Conservation (phyloP, 2,329 filamentous ascomycete genomes). For the Sporothrix brunneoviolacea region DNA sequence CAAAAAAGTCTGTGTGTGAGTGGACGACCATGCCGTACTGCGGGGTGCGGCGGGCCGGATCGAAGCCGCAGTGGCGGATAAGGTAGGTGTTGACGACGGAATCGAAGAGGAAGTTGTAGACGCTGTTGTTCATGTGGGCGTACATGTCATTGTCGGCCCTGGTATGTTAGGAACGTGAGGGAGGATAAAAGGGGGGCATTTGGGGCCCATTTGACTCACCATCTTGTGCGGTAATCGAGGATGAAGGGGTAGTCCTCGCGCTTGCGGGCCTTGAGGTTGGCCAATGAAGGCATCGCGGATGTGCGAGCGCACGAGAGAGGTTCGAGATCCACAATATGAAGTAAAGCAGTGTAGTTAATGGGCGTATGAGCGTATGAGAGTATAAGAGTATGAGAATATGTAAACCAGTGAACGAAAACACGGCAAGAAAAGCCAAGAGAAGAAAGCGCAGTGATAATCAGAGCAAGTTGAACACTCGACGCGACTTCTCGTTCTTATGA, state of each 20-base stretch:
- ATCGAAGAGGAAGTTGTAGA: slow-evolving; percentile 84
- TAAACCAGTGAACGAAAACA: no score
- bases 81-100: slow-evolving; percentile 86
- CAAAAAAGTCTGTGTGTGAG: slow-evolving; percentile 79
- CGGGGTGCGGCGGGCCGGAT: slow-evolving; percentile 59
- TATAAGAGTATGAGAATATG: no score
- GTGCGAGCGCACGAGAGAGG: not conserved
- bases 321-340: no score
- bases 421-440: no score
- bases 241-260: slow-evolving; percentile 70
- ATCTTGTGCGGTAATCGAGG: slow-evolving; percentile 79
- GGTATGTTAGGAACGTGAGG: not conserved
- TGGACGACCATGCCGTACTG: slow-evolving; percentile 82
- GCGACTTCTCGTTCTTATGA: no score
- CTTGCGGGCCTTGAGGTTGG: slow-evolving; percentile 51
- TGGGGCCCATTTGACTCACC: slow-evolving; percentile 43
- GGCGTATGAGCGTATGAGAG: no score
- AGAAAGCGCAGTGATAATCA: no score
- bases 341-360: no score
- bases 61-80: slow-evolving; percentile 66
- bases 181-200: not conserved
- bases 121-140: slow-evolving; percentile 83
- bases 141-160: slow-evolving; percentile 96
- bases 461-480: no score
- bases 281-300: slow-evolving; percentile 26